Evolutionary conservation across 768 basidiomycete species (phyloP), one percentile per base, ranked within the genome.

Genomic region (Lanmaoa pseudosensibilis): DNA sequence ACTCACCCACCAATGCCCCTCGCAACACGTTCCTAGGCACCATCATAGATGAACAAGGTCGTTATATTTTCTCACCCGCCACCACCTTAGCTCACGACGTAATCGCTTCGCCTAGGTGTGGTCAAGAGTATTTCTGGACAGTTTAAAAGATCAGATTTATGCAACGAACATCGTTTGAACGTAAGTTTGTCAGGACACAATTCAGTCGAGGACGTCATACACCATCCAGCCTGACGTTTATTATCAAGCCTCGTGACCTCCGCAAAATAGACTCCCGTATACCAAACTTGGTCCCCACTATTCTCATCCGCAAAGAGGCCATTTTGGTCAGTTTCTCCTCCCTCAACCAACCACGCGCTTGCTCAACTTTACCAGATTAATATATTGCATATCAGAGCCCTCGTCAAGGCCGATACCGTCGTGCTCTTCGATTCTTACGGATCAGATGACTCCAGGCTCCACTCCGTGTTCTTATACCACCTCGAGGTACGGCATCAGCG

Each of bases 181-280:
- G 95, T 97, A 78, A 76, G 89, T 74, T 38, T 47, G 44, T 57
- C 55, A 59, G 64, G 52, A 54, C 34, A 23, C 33, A 37, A 54
- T 51, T 58, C 40, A 50, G 43, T 62, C 50, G 39, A 47, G 34
- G 48, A 59, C 58, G 51, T 66, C 61, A 68, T 56, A 40, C 33
- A 23, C 47, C 56, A 58, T 56, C 57, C 46, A 58, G 52, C 55
- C 59, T 71, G 64, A 70, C 62, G 55, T 58, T 56, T 54, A 63
- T 63, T 16, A 62, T 60, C 21, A 64, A 94, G 91, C 89, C 94
- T 63, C 89, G 96, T 80, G 96, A 98, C 77, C 79, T 98, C 23
- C 88, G 96, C 52, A 97, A 98, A 78, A 91, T 98, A 62, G 96
- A 98, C 75, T 94, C 92, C 5, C 81, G 93, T 62, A 83, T 94